Evolutionary conservation across 192 early-diverging fungal genomes (phyloP).

Genomic region (Coemansia aciculifera): DNA sequence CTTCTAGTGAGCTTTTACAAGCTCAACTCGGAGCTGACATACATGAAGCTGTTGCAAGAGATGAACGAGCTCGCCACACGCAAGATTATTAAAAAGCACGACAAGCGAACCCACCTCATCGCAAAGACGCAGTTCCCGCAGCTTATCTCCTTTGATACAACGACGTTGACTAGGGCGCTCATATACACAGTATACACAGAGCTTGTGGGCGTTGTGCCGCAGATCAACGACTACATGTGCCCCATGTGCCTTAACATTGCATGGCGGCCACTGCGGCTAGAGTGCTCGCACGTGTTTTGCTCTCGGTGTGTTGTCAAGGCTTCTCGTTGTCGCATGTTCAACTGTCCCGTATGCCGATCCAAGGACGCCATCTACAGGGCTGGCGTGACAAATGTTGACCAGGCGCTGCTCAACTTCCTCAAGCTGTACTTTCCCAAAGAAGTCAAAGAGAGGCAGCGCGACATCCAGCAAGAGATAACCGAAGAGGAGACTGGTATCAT

Average conservation of each 20-base stretch:
- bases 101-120: conserved; percentile 74
- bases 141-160: conserved; percentile 33
- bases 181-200: conserved; percentile 64
- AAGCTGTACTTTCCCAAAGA: conserved; percentile 79
- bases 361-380: conserved; percentile 63
- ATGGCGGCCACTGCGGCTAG: conserved; percentile 77
- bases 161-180: conserved; percentile 58
- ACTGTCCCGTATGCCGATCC: conserved; percentile 77
- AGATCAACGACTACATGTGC: conserved; percentile 77
- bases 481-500: conserved; percentile 64
- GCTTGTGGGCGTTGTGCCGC: conserved; percentile 72
- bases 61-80: conserved; percentile 76
- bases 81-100: conserved; percentile 90
- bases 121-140: conserved; percentile 55
- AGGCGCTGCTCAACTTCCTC: conserved; percentile 67
- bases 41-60: conserved; percentile 70
- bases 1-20: conserved; percentile 52
- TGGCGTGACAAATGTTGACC: conserved; percentile 62
- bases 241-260: conserved; percentile 75
- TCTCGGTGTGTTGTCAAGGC: conserved; percentile 79
- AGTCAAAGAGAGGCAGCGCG: conserved; percentile 68
- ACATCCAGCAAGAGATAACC: conserved; percentile 64
- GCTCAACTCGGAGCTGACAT: conserved; percentile 69
- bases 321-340: conserved; percentile 57
- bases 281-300: conserved; percentile 77